phyloP scores from a whole-genome alignment of 1,284 basidiomycete species.

The Earliella scabrosa region DNA sequence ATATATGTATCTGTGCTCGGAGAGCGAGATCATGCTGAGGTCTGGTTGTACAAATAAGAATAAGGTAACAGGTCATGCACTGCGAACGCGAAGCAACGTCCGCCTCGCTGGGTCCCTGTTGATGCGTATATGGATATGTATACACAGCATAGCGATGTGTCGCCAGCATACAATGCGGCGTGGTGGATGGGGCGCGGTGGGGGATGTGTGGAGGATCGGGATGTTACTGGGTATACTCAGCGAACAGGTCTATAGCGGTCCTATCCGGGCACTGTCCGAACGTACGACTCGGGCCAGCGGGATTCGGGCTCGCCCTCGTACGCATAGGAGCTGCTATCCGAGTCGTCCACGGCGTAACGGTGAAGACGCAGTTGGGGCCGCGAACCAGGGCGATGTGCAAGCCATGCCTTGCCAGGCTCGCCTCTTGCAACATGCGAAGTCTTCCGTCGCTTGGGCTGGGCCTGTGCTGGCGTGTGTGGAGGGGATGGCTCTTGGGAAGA shows the following conservation, averaged over 20 bases:
- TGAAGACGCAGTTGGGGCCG: neutral
- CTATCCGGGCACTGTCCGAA: slow-evolving; percentile 1
- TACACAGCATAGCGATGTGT: too few species aligned
- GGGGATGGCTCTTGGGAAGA: slow-evolving; percentile 6
- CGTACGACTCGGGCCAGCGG: slow-evolving; percentile 10
- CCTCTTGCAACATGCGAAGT: neutral
- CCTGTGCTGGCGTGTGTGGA: slow-evolving; percentile 2
- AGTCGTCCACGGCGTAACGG: neutral
- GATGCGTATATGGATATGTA: too few species aligned
- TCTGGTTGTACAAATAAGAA: too few species aligned
- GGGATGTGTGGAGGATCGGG: too few species aligned
- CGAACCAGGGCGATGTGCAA: slow-evolving; percentile 11
- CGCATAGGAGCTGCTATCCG: neutral
- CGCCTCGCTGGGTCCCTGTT: too few species aligned
- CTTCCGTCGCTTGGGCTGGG: slow-evolving; percentile 1
- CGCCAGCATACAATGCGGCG: too few species aligned
- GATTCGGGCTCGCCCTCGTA: neutral
- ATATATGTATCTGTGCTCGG: too few species aligned
- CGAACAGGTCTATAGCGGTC: slow-evolving; percentile 3
- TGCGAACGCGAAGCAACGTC: too few species aligned
- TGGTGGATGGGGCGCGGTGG: too few species aligned
- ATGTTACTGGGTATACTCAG: neutral
- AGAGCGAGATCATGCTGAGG: too few species aligned
- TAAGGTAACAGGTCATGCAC: too few species aligned
- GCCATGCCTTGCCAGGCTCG: slow-evolving; percentile 1